Percentiles rank a stretch among this genome's conserved stretches.
Evolutionary conservation across 768 basidiomycete species (phyloP).

Genomic region (Boletus edulis): DNA sequence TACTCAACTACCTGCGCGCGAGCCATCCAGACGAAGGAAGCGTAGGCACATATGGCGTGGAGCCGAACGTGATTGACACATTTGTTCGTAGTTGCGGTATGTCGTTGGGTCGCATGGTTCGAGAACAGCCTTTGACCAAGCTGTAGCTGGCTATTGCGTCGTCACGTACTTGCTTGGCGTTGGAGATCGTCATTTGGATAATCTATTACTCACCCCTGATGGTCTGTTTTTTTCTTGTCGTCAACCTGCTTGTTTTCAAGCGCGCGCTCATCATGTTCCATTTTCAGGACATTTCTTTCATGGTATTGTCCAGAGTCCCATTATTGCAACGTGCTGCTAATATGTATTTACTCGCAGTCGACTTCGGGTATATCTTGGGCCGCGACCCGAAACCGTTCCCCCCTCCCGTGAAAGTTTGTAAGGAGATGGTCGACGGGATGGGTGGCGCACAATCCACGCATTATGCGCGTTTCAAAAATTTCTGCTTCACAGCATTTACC

Average conservation of each 20-base stretch:
- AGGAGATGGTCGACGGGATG: slow-evolving; percentile 99
- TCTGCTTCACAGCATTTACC: slow-evolving; percentile 97
- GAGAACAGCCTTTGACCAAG: slow-evolving; percentile 12
- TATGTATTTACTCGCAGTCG: slow-evolving; percentile 51
- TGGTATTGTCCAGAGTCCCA: slow-evolving; percentile 45
- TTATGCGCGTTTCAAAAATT: slow-evolving; percentile 92
- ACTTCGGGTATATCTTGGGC: slow-evolving; percentile 97
- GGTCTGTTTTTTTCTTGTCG: slow-evolving; percentile 43
- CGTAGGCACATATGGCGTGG: slow-evolving; percentile 92
- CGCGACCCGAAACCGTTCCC: slow-evolving; percentile 98
- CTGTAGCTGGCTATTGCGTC: slow-evolving; percentile 92
- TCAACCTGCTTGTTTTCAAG: neutral
- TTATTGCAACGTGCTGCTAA: slow-evolving; percentile 5
- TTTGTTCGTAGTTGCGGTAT: slow-evolving; percentile 95
- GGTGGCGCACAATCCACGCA: slow-evolving; percentile 96
- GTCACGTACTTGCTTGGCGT: slow-evolving; percentile 96
- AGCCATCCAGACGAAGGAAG: slow-evolving; percentile 93
- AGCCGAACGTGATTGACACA: slow-evolving; percentile 91
- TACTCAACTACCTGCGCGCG: slow-evolving; percentile 85
- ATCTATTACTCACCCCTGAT: slow-evolving; percentile 88
- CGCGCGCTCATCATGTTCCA: neutral
- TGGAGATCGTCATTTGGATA: slow-evolving; percentile 96
- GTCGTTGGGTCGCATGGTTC: slow-evolving; percentile 28
- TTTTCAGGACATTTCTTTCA: slow-evolving; percentile 89
- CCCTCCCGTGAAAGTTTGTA: slow-evolving; percentile 97